These are phyloP conservation scores for Alternaria gaisen DNA, from an alignment of 2,329 filamentous ascomycete species.

Conservation along the genomic window DNA sequence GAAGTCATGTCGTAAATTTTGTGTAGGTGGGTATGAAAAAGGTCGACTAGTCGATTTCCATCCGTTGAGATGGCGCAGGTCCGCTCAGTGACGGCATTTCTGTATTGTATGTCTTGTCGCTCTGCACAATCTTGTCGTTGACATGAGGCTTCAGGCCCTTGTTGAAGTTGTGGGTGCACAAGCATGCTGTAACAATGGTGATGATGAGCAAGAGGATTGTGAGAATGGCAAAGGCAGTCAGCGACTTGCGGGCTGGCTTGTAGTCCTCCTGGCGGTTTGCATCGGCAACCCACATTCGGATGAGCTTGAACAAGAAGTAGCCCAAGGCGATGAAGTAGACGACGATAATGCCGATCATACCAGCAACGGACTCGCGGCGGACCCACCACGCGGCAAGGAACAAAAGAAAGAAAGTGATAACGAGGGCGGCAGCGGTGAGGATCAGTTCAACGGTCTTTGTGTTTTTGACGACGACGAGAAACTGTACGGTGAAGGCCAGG, in stretches of 20 bases:
- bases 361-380: slow-evolving; percentile 78
- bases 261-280: slow-evolving; percentile 65
- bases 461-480: slow-evolving; percentile 85
- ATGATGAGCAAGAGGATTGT: slow-evolving; percentile 88
- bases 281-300: slow-evolving; percentile 84
- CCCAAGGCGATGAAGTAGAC: slow-evolving; percentile 88
- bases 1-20: slow-evolving; percentile 36
- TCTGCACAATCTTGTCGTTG: slow-evolving; percentile 62
- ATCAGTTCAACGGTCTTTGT: slow-evolving; percentile 77
- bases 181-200: slow-evolving; percentile 85
- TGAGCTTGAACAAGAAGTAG: slow-evolving; percentile 98
- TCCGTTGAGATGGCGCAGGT: slow-evolving; percentile 55
- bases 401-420: slow-evolving; percentile 88
- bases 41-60: slow-evolving; percentile 51
- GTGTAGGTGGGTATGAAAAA: slow-evolving; percentile 19
- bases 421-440: slow-evolving; percentile 87
- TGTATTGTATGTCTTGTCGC: slow-evolving; percentile 61
- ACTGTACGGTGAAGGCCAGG: slow-evolving; percentile 97
- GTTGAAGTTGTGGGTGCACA: slow-evolving; percentile 91
- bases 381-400: slow-evolving; percentile 86
- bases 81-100: slow-evolving; percentile 60
- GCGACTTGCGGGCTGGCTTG: slow-evolving; percentile 78
- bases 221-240: slow-evolving; percentile 93
- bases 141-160: slow-evolving; percentile 90
- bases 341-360: slow-evolving; percentile 80